These are phyloP conservation scores for Penicillium brevicompactum DNA, from an alignment of 2,329 filamentous ascomycete genomes.

Conservation along the genomic window DNA sequence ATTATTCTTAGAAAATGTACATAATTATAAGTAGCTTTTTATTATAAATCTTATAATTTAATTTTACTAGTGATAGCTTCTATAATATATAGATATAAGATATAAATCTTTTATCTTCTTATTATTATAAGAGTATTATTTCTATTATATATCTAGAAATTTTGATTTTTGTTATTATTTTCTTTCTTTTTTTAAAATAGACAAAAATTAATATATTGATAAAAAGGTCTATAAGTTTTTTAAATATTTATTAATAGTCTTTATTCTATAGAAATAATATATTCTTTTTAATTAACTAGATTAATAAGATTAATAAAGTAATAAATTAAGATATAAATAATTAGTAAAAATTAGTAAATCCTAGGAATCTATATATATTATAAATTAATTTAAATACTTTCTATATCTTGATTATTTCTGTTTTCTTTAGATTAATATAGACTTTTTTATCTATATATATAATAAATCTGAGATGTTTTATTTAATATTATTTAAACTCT, in stretches of 20 bases:
- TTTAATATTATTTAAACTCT: background rate
- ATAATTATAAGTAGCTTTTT: conserved; percentile 4
- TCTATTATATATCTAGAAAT: background rate
- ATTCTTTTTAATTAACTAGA: conserved; percentile 3
- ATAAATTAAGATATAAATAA: too few relatives aligned
- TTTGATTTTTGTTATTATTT: background rate
- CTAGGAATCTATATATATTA: conserved; percentile 2
- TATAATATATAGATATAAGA: conserved; percentile 1
- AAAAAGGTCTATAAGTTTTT: conserved; percentile 2
- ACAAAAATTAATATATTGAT: background rate
- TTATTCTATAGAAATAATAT: background rate
- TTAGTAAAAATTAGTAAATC: conserved; percentile 9
- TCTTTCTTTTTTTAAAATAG: background rate
- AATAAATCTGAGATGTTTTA: conserved; percentile 5
- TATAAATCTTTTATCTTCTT: background rate
- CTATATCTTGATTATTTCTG: conserved; percentile 12
- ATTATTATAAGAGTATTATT: background rate
- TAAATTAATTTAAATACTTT: background rate
- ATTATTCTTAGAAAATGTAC: background rate
- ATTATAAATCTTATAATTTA: conserved; percentile 5
- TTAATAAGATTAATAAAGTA: background rate
- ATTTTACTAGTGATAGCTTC: background rate
- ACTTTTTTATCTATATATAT: background rate
- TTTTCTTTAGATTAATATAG: background rate
- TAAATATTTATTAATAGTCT: background rate